Percentiles rank a stretch among this genome's conserved stretches.
These are phyloP conservation scores for Aspergillus baeticus DNA, from an alignment of 495 filamentous ascomycete genomes.

Conservation along the genomic window DNA sequence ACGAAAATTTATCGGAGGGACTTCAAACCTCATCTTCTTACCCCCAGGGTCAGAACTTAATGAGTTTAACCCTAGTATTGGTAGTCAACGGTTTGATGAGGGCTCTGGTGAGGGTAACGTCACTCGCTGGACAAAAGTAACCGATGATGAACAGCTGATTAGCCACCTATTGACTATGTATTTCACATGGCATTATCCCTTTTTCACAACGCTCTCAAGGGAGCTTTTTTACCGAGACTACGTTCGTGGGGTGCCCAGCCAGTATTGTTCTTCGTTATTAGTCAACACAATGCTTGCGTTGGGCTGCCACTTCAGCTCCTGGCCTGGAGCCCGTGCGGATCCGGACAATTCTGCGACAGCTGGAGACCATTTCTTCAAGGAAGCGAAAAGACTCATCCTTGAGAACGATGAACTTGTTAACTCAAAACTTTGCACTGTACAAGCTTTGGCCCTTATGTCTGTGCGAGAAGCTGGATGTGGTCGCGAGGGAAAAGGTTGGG, in stretches of 20 bases:
- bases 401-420: constrained; percentile 94
- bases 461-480: constrained; percentile 96
- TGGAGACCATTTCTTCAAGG: constrained; percentile 95
- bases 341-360: constrained; percentile 77
- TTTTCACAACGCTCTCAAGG: constrained; percentile 92
- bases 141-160: constrained; percentile 73
- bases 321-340: constrained; percentile 64
- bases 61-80: constrained; percentile 36
- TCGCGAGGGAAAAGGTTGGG: constrained; percentile 93
- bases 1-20: constrained; percentile 90
- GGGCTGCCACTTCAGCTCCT: constrained; percentile 92
- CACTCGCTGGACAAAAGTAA: constrained; percentile 85
- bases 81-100: constrained; percentile 17
- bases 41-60: constrained; percentile 51
- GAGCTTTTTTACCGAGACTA: constrained; percentile 88
- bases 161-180: constrained; percentile 94
- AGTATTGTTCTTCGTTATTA: constrained; percentile 83
- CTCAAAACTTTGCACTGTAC: constrained; percentile 87
- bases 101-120: constrained; percentile 44
- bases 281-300: constrained; percentile 97
- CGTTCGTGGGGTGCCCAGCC: constrained; percentile 56
- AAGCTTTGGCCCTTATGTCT: constrained; percentile 93
- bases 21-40: constrained; percentile 90
- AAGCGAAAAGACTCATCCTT: constrained; percentile 85
- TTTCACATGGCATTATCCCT: constrained; percentile 97